A percentile compares a stretch with the other conserved stretches of the same genome.
phyloP scores from a whole-genome alignment of 2,329 filamentous ascomycete genomes.

The Penicillium fuscoglaucum region DNA sequence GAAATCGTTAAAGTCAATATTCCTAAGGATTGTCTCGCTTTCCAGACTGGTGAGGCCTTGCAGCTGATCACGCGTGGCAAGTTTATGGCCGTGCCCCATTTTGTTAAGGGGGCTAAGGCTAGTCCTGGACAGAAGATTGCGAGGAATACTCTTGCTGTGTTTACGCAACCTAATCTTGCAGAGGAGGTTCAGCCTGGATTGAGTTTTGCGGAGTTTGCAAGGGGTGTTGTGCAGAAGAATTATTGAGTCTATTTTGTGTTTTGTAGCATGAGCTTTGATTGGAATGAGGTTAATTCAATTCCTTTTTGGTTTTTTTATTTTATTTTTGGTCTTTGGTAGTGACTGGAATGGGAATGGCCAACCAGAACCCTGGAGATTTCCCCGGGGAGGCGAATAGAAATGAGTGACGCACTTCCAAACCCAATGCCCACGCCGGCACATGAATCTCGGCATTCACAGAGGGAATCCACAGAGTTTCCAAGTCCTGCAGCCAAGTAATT shows the following conservation, averaged over 20 bases:
- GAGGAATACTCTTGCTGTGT: constrained; percentile 89
- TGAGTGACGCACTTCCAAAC: background rate
- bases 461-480: background rate
- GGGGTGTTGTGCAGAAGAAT: constrained; percentile 76
- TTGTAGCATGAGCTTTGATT: background rate
- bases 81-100: constrained; percentile 95
- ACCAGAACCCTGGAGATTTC: background rate
- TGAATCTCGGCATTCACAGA: background rate
- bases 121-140: constrained; percentile 56
- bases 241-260: constrained; percentile 29
- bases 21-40: constrained; percentile 85
- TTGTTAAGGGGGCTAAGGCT: constrained; percentile 73
- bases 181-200: constrained; percentile 69
- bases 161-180: constrained; percentile 92
- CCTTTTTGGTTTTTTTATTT: background rate
- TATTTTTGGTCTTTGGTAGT: background rate
- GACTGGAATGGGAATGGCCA: background rate
- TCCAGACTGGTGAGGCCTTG: constrained; percentile 91
- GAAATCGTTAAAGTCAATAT: constrained; percentile 88
- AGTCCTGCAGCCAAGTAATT: background rate
- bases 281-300: background rate
- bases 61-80: constrained; percentile 87
- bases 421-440: background rate
- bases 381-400: background rate
- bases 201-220: constrained; percentile 72